Conservation (phyloP, 1,284 basidiomycete species). For the Cryptococcus sp. region DNA sequence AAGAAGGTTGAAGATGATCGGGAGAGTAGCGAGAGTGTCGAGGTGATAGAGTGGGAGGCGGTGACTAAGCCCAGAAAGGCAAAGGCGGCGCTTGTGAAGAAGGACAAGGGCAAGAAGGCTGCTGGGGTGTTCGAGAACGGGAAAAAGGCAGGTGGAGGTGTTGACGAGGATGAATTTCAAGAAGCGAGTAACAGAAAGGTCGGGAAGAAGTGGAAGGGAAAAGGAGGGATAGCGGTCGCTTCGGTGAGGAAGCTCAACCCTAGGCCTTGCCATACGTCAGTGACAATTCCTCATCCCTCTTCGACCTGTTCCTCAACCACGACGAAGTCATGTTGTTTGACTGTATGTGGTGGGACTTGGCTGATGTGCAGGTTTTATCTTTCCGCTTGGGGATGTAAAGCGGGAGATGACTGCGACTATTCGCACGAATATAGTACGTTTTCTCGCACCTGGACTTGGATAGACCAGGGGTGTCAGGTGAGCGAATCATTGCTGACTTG, state of each 20-base stretch:
- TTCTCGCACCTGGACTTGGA: neutral
- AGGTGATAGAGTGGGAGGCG: constrained; percentile 1
- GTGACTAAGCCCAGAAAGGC: neutral
- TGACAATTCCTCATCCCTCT: neutral
- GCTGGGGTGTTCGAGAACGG: neutral
- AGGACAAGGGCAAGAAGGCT: neutral
- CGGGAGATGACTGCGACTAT: constrained; percentile 35
- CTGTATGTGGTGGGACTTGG: no score
- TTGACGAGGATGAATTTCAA: constrained; percentile 10
- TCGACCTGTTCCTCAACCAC: no score
- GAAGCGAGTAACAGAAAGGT: constrained; percentile 14
- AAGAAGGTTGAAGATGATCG: neutral
- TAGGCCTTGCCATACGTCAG: constrained; percentile 33
- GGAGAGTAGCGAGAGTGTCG: neutral
- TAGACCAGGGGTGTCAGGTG: no score
- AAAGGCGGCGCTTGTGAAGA: neutral
- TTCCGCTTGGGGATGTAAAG: constrained; percentile 31
- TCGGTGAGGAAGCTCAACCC: constrained; percentile 21
- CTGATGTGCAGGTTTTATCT: constrained; percentile 15
- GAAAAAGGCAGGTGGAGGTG: neutral
- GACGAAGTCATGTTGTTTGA: no score
- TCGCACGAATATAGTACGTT: constrained; percentile 32
- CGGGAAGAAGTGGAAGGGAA: constrained; percentile 10
- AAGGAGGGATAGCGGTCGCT: constrained; percentile 7
- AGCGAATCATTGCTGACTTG: no score